Base-by-base conservation (phyloP, 2,329 filamentous ascomycete genomes). In the Xylariales sp. region DNA sequence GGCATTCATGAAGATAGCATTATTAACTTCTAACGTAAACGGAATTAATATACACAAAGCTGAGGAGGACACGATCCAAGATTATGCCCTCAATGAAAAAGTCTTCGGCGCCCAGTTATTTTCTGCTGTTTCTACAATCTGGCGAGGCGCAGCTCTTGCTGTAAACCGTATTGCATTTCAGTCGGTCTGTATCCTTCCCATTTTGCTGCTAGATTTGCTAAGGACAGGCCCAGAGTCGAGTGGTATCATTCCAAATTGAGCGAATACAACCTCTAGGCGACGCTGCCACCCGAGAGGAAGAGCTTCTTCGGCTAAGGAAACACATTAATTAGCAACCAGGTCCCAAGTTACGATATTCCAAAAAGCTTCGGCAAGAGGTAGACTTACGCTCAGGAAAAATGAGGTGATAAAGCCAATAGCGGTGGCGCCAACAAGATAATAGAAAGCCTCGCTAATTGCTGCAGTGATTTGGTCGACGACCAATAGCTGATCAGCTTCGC, bases 321-420 rank as follows among this genome's bases (percentile, higher is more conserved):
- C 12, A 6, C 18, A 18, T 34, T 27, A 10, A 4, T 34, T 5
- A 34, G 32, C 32, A 34, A 34, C 32, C 32, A 34, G 14, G 16
- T 20, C n/a, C 21, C 32, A 18, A 18, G n/a, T 3, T 10, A 14
- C 19, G 35, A 9, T 10, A 16, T 38, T 16, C 15, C 7, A 16
- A 15, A 18, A 38, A 15, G n/a, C 16, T 38, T 38, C 5, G 12
- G 11, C n/a, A 27, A n/a, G 24, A 27, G 12, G 9, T 21, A 14
- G 21, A 29, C 40, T 46, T 44, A 46, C 46, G 9, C 44, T 44
- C 9, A 48, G 28, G 16, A 42, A 44, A 2, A 48, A 16, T 4
- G 46, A 46, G 3, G 33, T 44, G 21, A 48, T 40, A n/a, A 46
- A 44, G 5, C 46, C 46, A 2, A 47, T 11, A 7, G 42, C 46